Evolutionary conservation across 495 filamentous ascomycete genomes (phyloP), one percentile per base, ranked within the genome.

Genomic region (Penicillium bovifimosum): DNA sequence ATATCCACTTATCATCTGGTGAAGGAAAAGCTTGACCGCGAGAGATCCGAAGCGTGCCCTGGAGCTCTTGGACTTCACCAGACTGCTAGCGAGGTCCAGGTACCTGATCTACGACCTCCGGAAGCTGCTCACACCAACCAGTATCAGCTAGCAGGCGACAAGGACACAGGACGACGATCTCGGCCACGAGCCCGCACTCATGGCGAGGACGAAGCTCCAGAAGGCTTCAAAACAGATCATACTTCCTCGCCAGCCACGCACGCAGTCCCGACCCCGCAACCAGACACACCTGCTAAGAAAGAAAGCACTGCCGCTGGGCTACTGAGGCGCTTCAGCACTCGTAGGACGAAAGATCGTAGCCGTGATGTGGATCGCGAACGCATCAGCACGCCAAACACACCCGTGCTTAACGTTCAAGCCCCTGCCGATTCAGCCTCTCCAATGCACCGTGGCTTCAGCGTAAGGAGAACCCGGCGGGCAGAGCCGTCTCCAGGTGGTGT

Each of bases 1-100:
- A 78, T 97, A 17, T 97, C 95, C 3, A 84, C 97, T 41, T 99
- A 99, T 65, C 95, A 95, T 64, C 84, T 99, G 5, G 93, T 96
- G 34, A 86, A 86, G 50, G 93, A 99, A 71, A 97, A 96, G 70
- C 79, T 88, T 51, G 91, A 96, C 27, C 84, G 87, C 41, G 92
- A 99, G 63, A 77, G 78, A 46, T 54, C 68, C 9, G 85, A 86
- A 50, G 67, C 71, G n/a, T 85, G 82, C 40, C 82, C 84, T 11
- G 80, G 83, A 2, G 79, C 80, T 28, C 59, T 82, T 33, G 68
- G 75, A 51, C 74, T 83, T 58, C 81, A 76, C 35, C 76, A 69
- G 31, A 66, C 76, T 28, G 71, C 82, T 14, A 79, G 76, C 18
- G 86, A 88, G 53, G 76, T 86, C 16, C 76, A 83, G 47, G 76